Base-by-base conservation (phyloP, 2,329 filamentous ascomycete genomes). In the Alternaria rosae region DNA sequence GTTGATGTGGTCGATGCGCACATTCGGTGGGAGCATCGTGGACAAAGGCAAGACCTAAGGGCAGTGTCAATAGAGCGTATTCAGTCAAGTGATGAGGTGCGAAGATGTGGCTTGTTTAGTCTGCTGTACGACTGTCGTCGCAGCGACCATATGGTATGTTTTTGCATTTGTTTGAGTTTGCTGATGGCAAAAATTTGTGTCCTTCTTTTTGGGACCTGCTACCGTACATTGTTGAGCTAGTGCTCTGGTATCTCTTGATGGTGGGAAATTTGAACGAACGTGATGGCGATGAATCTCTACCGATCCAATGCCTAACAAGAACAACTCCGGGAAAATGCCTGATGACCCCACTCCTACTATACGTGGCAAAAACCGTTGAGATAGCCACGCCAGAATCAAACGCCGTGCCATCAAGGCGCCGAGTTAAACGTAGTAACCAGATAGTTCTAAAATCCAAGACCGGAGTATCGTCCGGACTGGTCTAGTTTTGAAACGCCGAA, bases 231-330 rank as follows among this genome's bases (percentile, higher is more conserved):
- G 54, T 64, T 76, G 71, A 75, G 73, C 70, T 60, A 69, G 64
- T 57, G 75, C 76, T 77, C 76, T 78, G 76, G 76, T 79, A 79
- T 79, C 76, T 76, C 72, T 68, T 62, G 61, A 62, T 67, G 61
- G 61, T 67, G 65, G 58, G 54, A 74, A 70, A 68, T 59, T 55
- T 47, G 65, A 72, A 73, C 66, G 68, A 75, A 64, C 50, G 72
- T 71, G 68, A 68, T 62, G 68, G 70, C 68, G 51, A 58, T 59
- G 57, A 57, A 62, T 59, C 30, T 61, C 57, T 58, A 61, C 47
- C 30, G 43, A 54, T 61, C 61, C 59, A 52, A 53, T 26, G 59
- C 65, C 61, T 59, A 52, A 67, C 44, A 59, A 45, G 38, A 54
- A 58, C 59, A 65, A 69, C 67, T 68, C 65, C 68, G 20, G 69